phyloP scores from a whole-genome alignment of 495 filamentous ascomycete species.

The Aspergillus sclerotiicarbonarius region DNA sequence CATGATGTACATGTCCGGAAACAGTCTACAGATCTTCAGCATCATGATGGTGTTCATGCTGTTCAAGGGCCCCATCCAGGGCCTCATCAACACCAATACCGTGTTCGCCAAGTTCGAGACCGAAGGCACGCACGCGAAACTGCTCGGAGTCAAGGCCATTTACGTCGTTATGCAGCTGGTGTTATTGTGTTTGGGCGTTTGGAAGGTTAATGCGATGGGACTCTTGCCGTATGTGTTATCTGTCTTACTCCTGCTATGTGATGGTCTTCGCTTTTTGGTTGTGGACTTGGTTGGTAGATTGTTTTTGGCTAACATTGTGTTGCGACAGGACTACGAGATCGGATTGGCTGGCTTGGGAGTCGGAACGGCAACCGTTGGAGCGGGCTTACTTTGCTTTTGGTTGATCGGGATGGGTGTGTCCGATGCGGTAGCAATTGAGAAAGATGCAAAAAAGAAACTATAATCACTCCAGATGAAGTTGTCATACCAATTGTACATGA shows the following conservation, averaged over 20 bases:
- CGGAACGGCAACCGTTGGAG: constrained; percentile 72
- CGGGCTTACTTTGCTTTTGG: constrained; percentile 54
- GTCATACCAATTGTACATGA: not conserved
- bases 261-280: too few species aligned
- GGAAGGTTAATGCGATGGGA: constrained; percentile 98
- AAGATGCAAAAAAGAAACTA: not conserved
- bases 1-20: constrained; percentile 99
- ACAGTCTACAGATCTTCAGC: constrained; percentile 96
- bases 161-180: constrained; percentile 86
- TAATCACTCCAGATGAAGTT: not conserved
- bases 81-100: constrained; percentile 71
- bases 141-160: constrained; percentile 77
- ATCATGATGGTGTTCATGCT: constrained; percentile 99
- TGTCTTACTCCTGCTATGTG: not conserved
- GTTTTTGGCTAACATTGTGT: constrained; percentile 13
- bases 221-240: constrained; percentile 72
- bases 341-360: constrained; percentile 96
- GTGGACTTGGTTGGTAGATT: too few species aligned
- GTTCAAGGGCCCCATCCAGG: constrained; percentile 93
- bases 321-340: constrained; percentile 76
- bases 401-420: constrained; percentile 17
- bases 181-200: constrained; percentile 80
- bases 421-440: not conserved
- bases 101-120: constrained; percentile 89
- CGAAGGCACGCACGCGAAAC: constrained; percentile 65